Base-by-base conservation (phyloP, 495 filamentous ascomycete species). In the Achaetomiella virescens region DNA sequence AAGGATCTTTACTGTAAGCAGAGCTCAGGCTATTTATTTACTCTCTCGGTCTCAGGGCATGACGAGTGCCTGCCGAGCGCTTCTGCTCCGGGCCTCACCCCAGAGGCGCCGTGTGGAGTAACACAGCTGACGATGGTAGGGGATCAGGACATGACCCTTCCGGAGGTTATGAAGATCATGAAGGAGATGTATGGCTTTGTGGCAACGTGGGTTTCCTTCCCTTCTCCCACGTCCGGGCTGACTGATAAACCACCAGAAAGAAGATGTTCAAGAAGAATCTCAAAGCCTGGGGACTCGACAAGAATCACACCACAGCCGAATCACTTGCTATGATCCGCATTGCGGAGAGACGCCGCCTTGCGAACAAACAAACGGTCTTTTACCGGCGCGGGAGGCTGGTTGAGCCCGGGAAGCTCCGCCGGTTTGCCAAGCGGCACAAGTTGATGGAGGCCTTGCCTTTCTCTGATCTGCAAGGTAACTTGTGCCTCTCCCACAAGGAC, bases 191-290 rank as follows among this genome's bases (percentile, higher is more conserved):
- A 67, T 31, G 50, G 44, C 12, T 66, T 72, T 9, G 17, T 15
- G 0, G 67, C 62, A 2, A 62, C 49, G 69, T 70, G 52, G 12
- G 54, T 40, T 17, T 9, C 7, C 12, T 25, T 9, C 18, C 29
- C 20, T 18, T n/a, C 3, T 18, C 8, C 27, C 24, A 6, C 15
- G 0, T 33, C 22, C 14, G 18, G 4, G 17, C 35, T 12, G 14
- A 6, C 49, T 59, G n/a, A 66, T 44, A 7, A 3, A 1, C 4
- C 7, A 5, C 7, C 42, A 70, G 68, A 0, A 35, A 49, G 8
- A 65, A 65, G 35, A 62, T 61, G 49, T 70, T 67, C 59, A 69
- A 71, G 53, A 59, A 45, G 17, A 43, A 61, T 25, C 49, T 69
- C 49, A 60, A 59, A n/a, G 36, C 1, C 0, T 71, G 66, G 66